Evolutionary conservation across 192 early-diverging fungal species (phyloP).

Genomic region (Umbelopsis sp.): DNA sequence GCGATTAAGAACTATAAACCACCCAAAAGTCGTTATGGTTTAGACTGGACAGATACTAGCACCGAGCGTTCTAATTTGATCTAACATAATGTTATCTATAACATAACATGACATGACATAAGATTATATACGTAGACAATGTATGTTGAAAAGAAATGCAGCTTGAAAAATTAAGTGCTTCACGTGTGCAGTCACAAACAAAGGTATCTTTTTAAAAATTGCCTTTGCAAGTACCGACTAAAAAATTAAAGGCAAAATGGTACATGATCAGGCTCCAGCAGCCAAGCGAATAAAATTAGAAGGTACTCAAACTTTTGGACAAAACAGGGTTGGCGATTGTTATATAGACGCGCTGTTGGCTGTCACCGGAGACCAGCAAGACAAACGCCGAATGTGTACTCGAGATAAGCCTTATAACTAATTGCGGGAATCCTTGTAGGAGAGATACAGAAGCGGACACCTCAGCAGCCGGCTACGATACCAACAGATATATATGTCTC

Average conservation of each 20-base stretch:
- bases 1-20: conserved; percentile 55
- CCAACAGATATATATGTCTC: conserved; percentile 84
- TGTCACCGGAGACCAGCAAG: too few relatives aligned
- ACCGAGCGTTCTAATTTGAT: neutral
- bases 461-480: conserved; percentile 64
- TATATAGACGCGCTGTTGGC: too few relatives aligned
- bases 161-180: too few relatives aligned
- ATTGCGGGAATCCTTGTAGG: conserved; percentile 11
- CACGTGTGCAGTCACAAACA: too few relatives aligned
- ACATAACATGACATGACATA: conserved; percentile 12
- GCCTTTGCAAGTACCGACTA: too few relatives aligned
- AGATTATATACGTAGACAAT: neutral
- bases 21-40: conserved; percentile 47
- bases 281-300: neutral
- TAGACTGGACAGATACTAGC: conserved; percentile 49
- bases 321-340: too few relatives aligned
- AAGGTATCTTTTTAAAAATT: too few relatives aligned
- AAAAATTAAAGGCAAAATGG: too few relatives aligned
- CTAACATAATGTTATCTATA: neutral
- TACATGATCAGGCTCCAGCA: neutral
- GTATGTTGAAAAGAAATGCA: too few relatives aligned
- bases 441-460: conserved; percentile 59
- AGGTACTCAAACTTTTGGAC: neutral
- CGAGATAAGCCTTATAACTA: neutral
- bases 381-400: too few relatives aligned